Evolutionary conservation across 1,284 basidiomycete species (phyloP), one percentile per base, ranked within the genome.

Genomic region (Microbotryum violaceum): DNA sequence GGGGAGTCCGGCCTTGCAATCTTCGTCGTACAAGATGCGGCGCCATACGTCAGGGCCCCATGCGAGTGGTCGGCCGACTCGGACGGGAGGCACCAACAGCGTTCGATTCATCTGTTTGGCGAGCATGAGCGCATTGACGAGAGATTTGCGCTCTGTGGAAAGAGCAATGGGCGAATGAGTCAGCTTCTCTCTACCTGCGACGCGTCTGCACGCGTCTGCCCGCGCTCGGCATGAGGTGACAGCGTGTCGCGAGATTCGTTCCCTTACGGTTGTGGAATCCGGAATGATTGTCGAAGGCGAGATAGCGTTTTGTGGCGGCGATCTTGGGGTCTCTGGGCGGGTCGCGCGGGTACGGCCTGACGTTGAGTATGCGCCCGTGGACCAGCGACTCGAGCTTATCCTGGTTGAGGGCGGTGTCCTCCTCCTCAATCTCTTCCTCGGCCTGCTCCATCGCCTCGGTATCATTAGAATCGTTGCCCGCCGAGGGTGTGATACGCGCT

Each of bases 61-160:
- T 16, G 64, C 56, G 18, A 60, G 29, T 23, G 66, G 46, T 33
- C 12, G 21, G 29, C 66, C 66, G 6, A 68, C 57, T 12, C 63
- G 61, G 7, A 63, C 66, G 25, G 66, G 66, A 18, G 61, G 59
- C 16, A 68, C 57, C 44, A 65, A 57, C 42, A 68, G 61, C 6
- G 66, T 68, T n/a, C 66, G 63, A 37, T 68, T 63, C 20, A 68
- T 57, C 33, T 65, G 49, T 6, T 45, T 7, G 3, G 66, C 49
- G 56, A 68, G 63, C 7, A 49, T 31, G 49, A 68, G 61, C 9
- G 64, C 66, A 49, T 68, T 65, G 50, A 61, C 59, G 29, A 68
- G 61, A 20, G 66, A 62, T 48, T 64, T 65, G 25, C 65, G 58
- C 44, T 67, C 62, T 64, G 55, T 18, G 21, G 3, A 20, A 10